These are phyloP conservation scores for Fraxinus dipetala DNA, from an alignment of 305 asterid genomes.

Conservation along the genomic window DNA sequence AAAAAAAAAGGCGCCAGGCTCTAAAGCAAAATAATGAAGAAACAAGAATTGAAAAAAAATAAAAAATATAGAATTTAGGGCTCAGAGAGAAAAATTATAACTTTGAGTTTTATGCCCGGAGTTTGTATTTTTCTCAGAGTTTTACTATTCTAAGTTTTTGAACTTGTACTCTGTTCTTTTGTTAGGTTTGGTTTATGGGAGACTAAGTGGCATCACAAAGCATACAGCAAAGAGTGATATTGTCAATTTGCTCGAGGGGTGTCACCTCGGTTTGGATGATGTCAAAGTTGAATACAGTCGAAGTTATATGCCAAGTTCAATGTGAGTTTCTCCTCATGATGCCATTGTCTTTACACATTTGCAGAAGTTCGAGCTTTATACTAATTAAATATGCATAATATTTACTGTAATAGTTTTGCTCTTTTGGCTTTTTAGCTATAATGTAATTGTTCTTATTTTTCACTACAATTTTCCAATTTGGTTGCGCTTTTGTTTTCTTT, in stretches of 20 bases:
- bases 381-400: neutral
- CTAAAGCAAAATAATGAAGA: neutral
- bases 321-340: slow-evolving; percentile 42
- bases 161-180: slow-evolving; percentile 19
- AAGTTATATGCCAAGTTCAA: slow-evolving; percentile 38
- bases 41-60: neutral
- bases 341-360: slow-evolving; percentile 1
- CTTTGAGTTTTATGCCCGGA: neutral
- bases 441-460: neutral
- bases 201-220: slow-evolving; percentile 44
- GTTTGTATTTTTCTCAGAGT: neutral
- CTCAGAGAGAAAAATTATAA: neutral
- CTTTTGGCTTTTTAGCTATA: neutral
- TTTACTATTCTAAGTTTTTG: neutral
- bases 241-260: slow-evolving; percentile 47
- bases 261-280: slow-evolving; percentile 46
- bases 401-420: slow-evolving; percentile 7
- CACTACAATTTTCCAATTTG: slow-evolving; percentile 7
- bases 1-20: neutral
- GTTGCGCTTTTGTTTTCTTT: neutral
- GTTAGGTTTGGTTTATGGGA: slow-evolving; percentile 54
- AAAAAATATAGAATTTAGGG: neutral
- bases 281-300: slow-evolving; percentile 62
- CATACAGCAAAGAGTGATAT: slow-evolving; percentile 57
- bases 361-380: neutral